Conservation (phyloP, 139 green algal genomes). For the Chlorella sp. region DNA sequence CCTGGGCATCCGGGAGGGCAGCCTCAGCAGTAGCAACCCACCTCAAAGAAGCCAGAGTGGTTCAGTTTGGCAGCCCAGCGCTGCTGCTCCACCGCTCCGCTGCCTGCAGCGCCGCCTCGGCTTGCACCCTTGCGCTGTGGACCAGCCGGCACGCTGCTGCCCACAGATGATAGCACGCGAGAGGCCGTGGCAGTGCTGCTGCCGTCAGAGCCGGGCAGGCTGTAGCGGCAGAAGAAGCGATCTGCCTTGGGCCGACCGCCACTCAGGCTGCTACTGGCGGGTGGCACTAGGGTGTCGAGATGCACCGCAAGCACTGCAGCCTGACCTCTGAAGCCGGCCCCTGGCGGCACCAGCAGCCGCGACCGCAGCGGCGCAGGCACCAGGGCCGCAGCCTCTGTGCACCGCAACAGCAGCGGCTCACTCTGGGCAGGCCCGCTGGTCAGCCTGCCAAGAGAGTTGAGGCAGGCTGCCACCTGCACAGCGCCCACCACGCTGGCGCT, state of each 20-base stretch:
- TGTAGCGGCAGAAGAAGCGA: slow-evolving; percentile 19
- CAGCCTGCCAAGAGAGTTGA: neutral
- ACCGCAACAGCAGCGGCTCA: slow-evolving; percentile 22
- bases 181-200: neutral
- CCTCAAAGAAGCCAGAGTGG: slow-evolving; percentile 23
- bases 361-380: neutral
- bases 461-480: neutral
- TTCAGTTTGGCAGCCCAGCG: slow-evolving; percentile 5
- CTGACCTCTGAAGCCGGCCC: neutral
- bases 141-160: neutral
- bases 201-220: neutral
- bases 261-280: neutral
- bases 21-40: neutral
- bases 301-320: slow-evolving; percentile 5
- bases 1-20: too few species aligned
- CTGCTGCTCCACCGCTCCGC: neutral
- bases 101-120: neutral
- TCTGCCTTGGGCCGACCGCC: slow-evolving; percentile 16
- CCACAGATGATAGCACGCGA: neutral
- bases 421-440: neutral
- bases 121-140: neutral
- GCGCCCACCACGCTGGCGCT: neutral
- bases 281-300: neutral
- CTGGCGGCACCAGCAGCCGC: slow-evolving; percentile 12
- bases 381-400: neutral